A percentile compares a stretch with the other conserved stretches of the same genome.
These are phyloP conservation scores for Debaryomyces tyrocola DNA, from an alignment of 805 yeast species.

Conservation along the genomic window DNA sequence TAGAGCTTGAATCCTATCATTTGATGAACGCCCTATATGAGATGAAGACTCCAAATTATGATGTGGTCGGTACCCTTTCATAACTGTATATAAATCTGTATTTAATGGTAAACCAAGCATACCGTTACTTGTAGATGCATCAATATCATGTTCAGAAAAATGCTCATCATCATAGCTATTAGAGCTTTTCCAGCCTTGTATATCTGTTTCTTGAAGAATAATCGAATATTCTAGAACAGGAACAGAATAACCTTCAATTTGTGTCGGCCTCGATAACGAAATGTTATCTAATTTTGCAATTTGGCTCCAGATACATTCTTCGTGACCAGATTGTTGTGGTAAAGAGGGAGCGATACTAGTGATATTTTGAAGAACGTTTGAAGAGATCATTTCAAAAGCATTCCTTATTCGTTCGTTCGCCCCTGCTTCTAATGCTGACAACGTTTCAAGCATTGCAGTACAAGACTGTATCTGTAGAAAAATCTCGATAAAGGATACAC, in stretches of 20 bases:
- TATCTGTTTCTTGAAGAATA: slow-evolving; percentile 1
- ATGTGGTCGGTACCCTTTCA: background rate
- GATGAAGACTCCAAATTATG: background rate
- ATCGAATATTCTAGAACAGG: slow-evolving; percentile 3
- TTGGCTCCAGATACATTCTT: slow-evolving; percentile 10
- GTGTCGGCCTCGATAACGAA: slow-evolving; percentile 4
- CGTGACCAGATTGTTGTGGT: slow-evolving; percentile 3
- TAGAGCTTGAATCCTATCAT: too few relatives aligned
- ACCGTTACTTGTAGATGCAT: slow-evolving; percentile 6
- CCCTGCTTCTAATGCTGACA: slow-evolving; percentile 11
- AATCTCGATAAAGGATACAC: slow-evolving; percentile 9
- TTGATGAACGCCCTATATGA: background rate
- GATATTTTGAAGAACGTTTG: slow-evolving; percentile 9
- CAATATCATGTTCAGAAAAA: slow-evolving; percentile 10
- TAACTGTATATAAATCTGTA: slow-evolving; percentile 1
- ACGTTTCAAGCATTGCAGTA: slow-evolving; percentile 11
- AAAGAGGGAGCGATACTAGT: slow-evolving; percentile 7
- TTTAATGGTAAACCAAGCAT: slow-evolving; percentile 5
- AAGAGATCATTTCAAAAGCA: slow-evolving; percentile 13
- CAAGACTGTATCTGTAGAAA: slow-evolving; percentile 11
- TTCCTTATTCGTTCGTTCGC: slow-evolving; percentile 11
- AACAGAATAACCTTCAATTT: slow-evolving; percentile 7
- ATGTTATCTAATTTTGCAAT: slow-evolving; percentile 7
- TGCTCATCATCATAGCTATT: slow-evolving; percentile 1
- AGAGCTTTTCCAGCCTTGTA: background rate